Conservation (phyloP, 2,329 filamentous ascomycete genomes). For the Dendryphion nanum region DNA sequence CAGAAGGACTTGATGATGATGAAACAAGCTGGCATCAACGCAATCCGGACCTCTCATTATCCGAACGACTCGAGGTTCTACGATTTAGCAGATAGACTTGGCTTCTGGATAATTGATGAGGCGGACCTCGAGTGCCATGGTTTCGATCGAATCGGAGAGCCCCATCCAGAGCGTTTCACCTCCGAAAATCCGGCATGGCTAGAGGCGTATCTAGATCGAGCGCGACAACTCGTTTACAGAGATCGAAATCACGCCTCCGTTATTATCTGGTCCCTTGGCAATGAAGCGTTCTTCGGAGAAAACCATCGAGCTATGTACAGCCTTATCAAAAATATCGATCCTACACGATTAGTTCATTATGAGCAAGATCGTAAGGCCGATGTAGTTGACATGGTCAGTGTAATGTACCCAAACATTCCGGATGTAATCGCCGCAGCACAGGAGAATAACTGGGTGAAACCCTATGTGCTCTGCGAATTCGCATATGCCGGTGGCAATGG, state of each 20-base stretch:
- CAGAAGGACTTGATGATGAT: conserved; percentile 60
- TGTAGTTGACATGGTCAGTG: conserved; percentile 60
- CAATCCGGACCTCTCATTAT: conserved; percentile 64
- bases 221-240: conserved; percentile 58
- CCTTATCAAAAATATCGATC: conserved; percentile 54
- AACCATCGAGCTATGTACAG: conserved; percentile 65
- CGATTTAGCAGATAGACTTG: conserved; percentile 60
- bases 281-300: conserved; percentile 66
- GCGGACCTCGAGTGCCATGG: conserved; percentile 44
- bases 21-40: conserved; percentile 67
- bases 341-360: conserved; percentile 59
- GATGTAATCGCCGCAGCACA: conserved; percentile 44
- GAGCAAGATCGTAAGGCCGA: conserved; percentile 59
- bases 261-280: conserved; percentile 68
- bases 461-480: conserved; percentile 53
- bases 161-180: conserved; percentile 9
- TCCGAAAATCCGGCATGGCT: conserved; percentile 58
- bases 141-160: conserved; percentile 19
- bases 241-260: conserved; percentile 67
- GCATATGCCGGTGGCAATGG: conserved; percentile 67
- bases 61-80: conserved; percentile 58
- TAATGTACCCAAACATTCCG: conserved; percentile 58
- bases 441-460: conserved; percentile 21
- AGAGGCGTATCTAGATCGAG: conserved; percentile 63
- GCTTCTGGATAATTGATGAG: conserved; percentile 59